Evolutionary conservation across 2,329 filamentous ascomycete species (phyloP).

Genomic region (Emergomyces pasteurianus): DNA sequence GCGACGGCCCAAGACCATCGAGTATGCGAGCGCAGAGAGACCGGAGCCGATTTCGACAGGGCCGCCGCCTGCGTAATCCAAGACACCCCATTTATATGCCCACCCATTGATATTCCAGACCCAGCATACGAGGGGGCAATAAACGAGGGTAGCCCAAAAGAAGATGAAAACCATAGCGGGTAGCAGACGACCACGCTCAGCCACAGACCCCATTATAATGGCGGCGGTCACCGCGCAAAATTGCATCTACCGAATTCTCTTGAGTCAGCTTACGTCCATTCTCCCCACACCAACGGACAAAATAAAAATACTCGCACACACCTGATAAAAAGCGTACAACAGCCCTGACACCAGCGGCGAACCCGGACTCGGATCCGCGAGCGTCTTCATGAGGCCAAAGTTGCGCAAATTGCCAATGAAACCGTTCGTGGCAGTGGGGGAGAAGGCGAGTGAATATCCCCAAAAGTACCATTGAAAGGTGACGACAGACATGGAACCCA

Average conservation of each 20-base stretch:
- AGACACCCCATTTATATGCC: slow-evolving; percentile 78
- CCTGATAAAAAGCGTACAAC: slow-evolving; percentile 89
- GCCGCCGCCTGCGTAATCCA: slow-evolving; percentile 93
- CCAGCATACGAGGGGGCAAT: slow-evolving; percentile 95
- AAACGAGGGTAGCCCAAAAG: slow-evolving; percentile 92
- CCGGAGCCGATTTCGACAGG: slow-evolving; percentile 96
- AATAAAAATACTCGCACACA: slow-evolving; percentile 26
- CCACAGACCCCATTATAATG: slow-evolving; percentile 82
- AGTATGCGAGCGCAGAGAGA: slow-evolving; percentile 87
- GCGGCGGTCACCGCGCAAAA: slow-evolving; percentile 89
- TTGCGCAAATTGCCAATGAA: slow-evolving; percentile 86
- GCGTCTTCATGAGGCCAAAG: slow-evolving; percentile 76
- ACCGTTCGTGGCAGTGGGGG: slow-evolving; percentile 64
- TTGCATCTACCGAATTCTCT: slow-evolving; percentile 57
- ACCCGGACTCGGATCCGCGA: slow-evolving; percentile 74
- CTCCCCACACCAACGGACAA: neutral
- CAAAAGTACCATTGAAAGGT: slow-evolving; percentile 99
- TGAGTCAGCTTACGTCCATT: neutral
- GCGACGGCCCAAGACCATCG: slow-evolving; percentile 84
- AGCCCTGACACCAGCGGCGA: slow-evolving; percentile 80
- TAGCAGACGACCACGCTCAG: slow-evolving; percentile 83
- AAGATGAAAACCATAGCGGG: slow-evolving; percentile 93
- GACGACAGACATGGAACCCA: slow-evolving; percentile 84
- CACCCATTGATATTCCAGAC: slow-evolving; percentile 92
- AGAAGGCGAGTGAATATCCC: slow-evolving; percentile 95